A percentile compares a stretch with the other conserved stretches of the same genome.
Evolutionary conservation across 176 grass and related monocot species (phyloP).

Genomic region (Triticum timopheevii): DNA sequence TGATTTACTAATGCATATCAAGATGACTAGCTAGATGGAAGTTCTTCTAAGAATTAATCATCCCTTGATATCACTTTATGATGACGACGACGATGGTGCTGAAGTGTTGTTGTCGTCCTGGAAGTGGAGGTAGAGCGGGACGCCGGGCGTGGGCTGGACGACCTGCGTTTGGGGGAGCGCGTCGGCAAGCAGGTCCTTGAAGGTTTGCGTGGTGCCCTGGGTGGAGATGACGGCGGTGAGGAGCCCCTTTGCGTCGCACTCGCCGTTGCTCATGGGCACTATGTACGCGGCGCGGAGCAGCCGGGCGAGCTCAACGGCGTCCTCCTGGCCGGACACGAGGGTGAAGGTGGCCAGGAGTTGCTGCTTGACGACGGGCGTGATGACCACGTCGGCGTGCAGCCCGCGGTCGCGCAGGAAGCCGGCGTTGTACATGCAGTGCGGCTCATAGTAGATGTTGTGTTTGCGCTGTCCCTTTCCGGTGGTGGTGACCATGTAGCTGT

Average conservation of each 20-base stretch:
- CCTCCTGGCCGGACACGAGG: conserved; percentile 93
- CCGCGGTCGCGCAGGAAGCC: conserved; percentile 38
- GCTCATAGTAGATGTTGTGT: conserved; percentile 67
- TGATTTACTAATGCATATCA: no score
- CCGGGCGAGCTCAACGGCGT: conserved; percentile 69
- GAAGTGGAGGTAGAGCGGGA: conserved; percentile 30
- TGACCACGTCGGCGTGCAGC: conserved; percentile 59
- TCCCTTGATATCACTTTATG: no score
- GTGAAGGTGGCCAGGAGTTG: conserved; percentile 65
- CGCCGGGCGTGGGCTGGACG: conserved; percentile 59
- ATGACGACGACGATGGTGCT: no score
- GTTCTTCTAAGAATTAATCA: no score
- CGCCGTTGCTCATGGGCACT: conserved; percentile 83
- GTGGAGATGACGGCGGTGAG: conserved; percentile 41
- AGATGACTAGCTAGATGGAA: no score
- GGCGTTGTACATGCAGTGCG: conserved; percentile 73
- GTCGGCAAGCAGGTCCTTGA: conserved; percentile 58
- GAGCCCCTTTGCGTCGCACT: conserved; percentile 62
- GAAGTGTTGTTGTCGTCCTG: not conserved
- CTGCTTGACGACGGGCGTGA: conserved; percentile 86
- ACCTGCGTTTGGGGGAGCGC: conserved; percentile 53
- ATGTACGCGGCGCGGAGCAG: conserved; percentile 65
- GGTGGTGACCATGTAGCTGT: conserved; percentile 50
- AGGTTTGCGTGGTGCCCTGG: conserved; percentile 60
- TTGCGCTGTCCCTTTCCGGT: not conserved